phyloP scores from a whole-genome alignment of 208 protist species.

The Leishmania gerbilli region DNA sequence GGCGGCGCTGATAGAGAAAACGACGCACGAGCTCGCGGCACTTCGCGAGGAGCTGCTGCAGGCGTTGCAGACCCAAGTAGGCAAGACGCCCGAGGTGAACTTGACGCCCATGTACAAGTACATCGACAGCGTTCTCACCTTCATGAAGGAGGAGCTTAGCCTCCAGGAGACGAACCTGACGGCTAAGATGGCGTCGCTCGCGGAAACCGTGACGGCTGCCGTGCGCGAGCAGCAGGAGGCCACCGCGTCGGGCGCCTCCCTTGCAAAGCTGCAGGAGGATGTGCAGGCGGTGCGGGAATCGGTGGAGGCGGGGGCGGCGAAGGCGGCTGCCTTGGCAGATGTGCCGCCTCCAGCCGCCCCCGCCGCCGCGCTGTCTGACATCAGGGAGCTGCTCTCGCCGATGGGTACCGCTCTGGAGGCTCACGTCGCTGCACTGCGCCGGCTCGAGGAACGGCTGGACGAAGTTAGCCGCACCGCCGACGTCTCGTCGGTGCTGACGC shows the following conservation, averaged over 20 bases:
- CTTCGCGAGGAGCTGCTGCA: conserved; percentile 53
- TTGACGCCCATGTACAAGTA: conserved; percentile 81
- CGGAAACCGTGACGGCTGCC: conserved; percentile 18
- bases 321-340: not conserved
- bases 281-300: not conserved
- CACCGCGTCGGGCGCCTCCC: not conserved
- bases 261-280: not conserved
- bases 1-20: conserved; percentile 21
- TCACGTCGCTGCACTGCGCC: conserved; percentile 21
- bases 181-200: conserved; percentile 33
- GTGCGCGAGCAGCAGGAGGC: conserved; percentile 6
- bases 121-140: conserved; percentile 68
- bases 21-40: conserved; percentile 21
- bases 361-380: not conserved
- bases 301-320: not conserved
- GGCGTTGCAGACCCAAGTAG: conserved; percentile 53
- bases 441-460: conserved; percentile 23
- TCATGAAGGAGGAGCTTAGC: conserved; percentile 55
- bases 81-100: conserved; percentile 67
- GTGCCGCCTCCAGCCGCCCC: not conserved
- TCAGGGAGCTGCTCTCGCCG: conserved; percentile 12
- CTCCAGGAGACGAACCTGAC: conserved; percentile 38
- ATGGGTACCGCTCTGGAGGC: conserved; percentile 16
- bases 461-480: conserved; percentile 18
- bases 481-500: conserved; percentile 17